Evolutionary conservation across 495 filamentous ascomycete species (phyloP).

Genomic region (Rhizodiscina lignyota): DNA sequence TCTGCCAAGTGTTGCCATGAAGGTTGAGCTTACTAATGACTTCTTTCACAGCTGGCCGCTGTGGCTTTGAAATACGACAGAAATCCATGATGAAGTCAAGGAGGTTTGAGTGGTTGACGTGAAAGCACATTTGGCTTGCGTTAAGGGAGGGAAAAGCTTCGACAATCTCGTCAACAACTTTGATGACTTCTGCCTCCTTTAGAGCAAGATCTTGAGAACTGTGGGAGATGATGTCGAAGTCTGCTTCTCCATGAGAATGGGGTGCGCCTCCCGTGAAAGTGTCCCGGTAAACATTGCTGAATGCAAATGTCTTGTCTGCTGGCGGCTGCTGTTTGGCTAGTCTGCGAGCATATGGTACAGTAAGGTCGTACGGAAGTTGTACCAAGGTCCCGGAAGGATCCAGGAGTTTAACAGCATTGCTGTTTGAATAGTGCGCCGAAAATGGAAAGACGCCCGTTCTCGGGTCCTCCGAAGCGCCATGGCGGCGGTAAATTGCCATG

Average conservation of each 20-base stretch:
- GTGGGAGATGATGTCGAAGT: conserved; percentile 82
- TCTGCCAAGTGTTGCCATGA: conserved; percentile 65
- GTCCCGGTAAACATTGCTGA: conserved; percentile 80
- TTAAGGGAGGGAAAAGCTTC: conserved; percentile 61
- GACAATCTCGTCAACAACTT: conserved; percentile 84
- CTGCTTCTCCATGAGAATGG: conserved; percentile 68
- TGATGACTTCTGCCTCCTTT: conserved; percentile 88
- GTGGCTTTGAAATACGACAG: conserved; percentile 55
- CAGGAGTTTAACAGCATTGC: conserved; percentile 56
- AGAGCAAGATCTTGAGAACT: conserved; percentile 68
- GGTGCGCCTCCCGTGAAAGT: conserved; percentile 62
- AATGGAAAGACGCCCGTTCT: conserved; percentile 64
- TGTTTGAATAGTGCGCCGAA: conserved; percentile 55
- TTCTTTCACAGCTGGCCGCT: conserved; percentile 61
- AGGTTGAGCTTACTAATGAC: conserved; percentile 78
- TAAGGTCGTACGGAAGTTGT: conserved; percentile 83
- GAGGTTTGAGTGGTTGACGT: conserved; percentile 79
- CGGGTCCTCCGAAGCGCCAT: conserved; percentile 73
- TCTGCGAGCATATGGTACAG: conserved; percentile 70
- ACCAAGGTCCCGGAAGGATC: conserved; percentile 70
- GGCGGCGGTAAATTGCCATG: conserved; percentile 66
- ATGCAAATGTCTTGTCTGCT: conserved; percentile 65
- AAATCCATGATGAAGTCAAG: conserved; percentile 74
- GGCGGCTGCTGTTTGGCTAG: conserved; percentile 57
- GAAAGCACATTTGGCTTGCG: conserved; percentile 66